These are phyloP conservation scores for Besnoitia besnoiti DNA, from an alignment of 169 alveolate genomes.

Conservation along the genomic window DNA sequence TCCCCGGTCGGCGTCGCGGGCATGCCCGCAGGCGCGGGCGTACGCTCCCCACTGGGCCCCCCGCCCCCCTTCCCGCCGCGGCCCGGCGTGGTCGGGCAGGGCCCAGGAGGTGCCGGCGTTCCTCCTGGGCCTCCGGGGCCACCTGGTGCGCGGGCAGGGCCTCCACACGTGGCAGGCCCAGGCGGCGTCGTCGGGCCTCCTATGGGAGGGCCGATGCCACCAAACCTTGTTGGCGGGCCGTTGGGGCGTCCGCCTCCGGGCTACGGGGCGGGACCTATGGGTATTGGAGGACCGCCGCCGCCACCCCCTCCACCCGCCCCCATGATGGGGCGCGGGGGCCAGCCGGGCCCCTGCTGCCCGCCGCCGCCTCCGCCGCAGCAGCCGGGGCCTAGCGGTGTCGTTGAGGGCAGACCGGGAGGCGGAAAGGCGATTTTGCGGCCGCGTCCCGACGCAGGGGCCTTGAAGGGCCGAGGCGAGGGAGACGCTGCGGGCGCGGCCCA, in stretches of 20 bases:
- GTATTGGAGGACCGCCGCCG: not conserved
- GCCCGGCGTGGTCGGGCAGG: not conserved
- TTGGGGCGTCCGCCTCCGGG: not conserved
- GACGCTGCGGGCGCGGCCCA: not conserved
- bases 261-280: not conserved
- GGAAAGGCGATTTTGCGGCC: not conserved
- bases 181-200: not conserved
- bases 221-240: not conserved
- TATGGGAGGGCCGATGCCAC: not conserved
- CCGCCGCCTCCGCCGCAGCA: conserved; percentile 18
- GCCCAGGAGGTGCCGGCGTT: not conserved
- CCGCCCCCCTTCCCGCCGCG: conserved; percentile 22
- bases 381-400: not conserved
- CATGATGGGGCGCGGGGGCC: conserved; percentile 12
- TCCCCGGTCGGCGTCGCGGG: not conserved
- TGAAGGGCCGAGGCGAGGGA: not conserved
- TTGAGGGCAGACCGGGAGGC: not conserved
- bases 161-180: not conserved
- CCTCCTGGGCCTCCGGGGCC: not conserved
- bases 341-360: not conserved
- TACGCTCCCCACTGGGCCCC: not conserved
- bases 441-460: not conserved
- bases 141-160: not conserved
- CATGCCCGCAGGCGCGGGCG: not conserved
- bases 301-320: not conserved